Evolutionary conservation across 805 yeast genomes (phyloP).

Genomic region (Kodamaea leandrae): DNA sequence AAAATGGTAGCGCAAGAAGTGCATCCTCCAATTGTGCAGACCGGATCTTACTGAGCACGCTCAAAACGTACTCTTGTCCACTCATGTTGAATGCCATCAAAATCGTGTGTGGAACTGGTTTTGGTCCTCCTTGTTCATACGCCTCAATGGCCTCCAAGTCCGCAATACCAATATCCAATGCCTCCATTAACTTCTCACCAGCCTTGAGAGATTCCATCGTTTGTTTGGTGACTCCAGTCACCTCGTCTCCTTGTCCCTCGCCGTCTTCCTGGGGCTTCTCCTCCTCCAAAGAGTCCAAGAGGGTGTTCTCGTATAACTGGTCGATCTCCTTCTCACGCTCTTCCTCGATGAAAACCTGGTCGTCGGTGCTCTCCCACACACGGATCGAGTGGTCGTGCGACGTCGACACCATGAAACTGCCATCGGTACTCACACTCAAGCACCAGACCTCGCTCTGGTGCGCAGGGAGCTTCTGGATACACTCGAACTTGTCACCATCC

Average conservation of each 20-base stretch:
- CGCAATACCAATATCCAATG: slow-evolving; percentile 74
- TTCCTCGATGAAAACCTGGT: slow-evolving; percentile 94
- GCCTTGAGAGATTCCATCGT: slow-evolving; percentile 90
- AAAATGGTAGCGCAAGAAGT: slow-evolving; percentile 83
- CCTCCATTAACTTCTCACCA: slow-evolving; percentile 90
- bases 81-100: slow-evolving; percentile 65
- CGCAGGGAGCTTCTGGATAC: slow-evolving; percentile 76
- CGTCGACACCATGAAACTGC: slow-evolving; percentile 70
- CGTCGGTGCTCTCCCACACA: slow-evolving; percentile 91
- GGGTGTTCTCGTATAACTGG: slow-evolving; percentile 80
- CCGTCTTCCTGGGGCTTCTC: slow-evolving; percentile 38
- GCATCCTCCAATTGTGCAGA: slow-evolving; percentile 93
- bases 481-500: slow-evolving; percentile 98
- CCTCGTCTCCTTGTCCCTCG: slow-evolving; percentile 41
- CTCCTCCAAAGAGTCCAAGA: slow-evolving; percentile 69
- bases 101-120: slow-evolving; percentile 69
- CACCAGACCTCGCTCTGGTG: slow-evolving; percentile 97
- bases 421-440: slow-evolving; percentile 70
- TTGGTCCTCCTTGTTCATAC: slow-evolving; percentile 44
- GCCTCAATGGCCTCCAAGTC: slow-evolving; percentile 60
- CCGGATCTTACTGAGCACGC: slow-evolving; percentile 64
- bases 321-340: slow-evolving; percentile 95
- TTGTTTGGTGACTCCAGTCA: slow-evolving; percentile 69
- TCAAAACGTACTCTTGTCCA: slow-evolving; percentile 79
- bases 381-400: slow-evolving; percentile 94